Base-by-base conservation (phyloP, 1,284 basidiomycete genomes). In the Leccinum pseudoinsigne region DNA sequence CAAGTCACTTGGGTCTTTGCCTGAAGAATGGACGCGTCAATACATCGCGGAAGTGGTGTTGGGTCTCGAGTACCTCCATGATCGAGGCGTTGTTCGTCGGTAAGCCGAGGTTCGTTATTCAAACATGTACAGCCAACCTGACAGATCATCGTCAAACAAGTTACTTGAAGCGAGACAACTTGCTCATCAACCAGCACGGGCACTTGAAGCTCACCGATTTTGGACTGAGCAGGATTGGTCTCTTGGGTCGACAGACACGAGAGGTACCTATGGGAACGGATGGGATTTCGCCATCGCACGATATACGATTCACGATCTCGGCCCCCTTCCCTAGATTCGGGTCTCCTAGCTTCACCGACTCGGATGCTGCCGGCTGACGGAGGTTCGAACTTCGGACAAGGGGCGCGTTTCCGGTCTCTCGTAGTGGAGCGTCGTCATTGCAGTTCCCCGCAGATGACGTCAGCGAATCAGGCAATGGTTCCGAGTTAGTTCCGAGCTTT, bases 151-250 rank as follows among this genome's bases (percentile, higher is more conserved):
- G 11, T 62, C 55, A 68, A 18, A 74, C 50, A 60, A 97, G 96
- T 81, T 97, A 99, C 76, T 80, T 99, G 70, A 99, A 99, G 76
- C 97, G 97, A 11, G 97, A 99, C 79, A 99, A 99, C 74, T 79
- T 98, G 55, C 89, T 99, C 45, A 98, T 99, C 71, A 96, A 99
- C 77, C 87, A 94, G 58, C 91, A 95, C 68, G 97, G 97, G 10
- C 97, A 99, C 74, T 82, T 99, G 68, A 98, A 98, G 78, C 85
- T 99, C 38, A 98, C 97, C 28, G 97, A 99, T 78, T 99, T 99
- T 77, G 97, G 97, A 63, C 80, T 99, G 28, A 98, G 95, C 67
- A 89, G 95, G 73, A 98, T 98, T 70, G 97, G 97, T 87, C 82
- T 99, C 34, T 83, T 99, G 18, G 96, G 97, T 59, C 93, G 97